These are phyloP conservation scores for Mycena capillaripes DNA, from an alignment of 768 basidiomycete genomes.

Conservation along the genomic window DNA sequence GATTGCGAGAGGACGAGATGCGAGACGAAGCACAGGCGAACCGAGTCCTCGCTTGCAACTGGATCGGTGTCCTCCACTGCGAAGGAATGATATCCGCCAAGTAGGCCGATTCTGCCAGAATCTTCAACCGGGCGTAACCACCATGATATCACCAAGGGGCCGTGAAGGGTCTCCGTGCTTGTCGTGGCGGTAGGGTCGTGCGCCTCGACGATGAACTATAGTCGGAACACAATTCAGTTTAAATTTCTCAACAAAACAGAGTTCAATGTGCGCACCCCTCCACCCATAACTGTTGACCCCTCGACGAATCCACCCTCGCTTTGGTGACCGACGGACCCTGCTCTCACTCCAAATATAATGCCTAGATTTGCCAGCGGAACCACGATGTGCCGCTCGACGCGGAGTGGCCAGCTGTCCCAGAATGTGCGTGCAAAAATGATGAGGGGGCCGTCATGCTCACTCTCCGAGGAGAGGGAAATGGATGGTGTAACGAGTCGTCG, in stretches of 20 bases:
- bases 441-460: not conserved
- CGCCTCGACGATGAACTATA: conserved; percentile 23
- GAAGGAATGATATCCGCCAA: conserved; percentile 29
- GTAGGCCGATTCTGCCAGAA: not conserved
- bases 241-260: not conserved
- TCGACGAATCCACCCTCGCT: not conserved
- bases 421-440: conserved; percentile 23
- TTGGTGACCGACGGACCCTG: not conserved
- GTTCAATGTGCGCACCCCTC: not conserved
- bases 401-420: conserved; percentile 17
- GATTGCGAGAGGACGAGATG: conserved; percentile 2
- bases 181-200: not conserved
- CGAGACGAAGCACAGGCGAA: conserved; percentile 14
- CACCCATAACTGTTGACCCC: not conserved
- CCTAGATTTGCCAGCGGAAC: not conserved
- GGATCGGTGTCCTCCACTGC: conserved; percentile 1
- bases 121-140: conserved; percentile 4
- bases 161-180: not conserved
- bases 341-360: not conserved
- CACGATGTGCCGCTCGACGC: conserved; percentile 14
- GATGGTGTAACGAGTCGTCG: not conserved
- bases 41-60: not conserved
- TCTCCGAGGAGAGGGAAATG: no score
- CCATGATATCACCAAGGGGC: conserved; percentile 13
- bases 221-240: not conserved